These are phyloP conservation scores for Neurospora tetrasperma DNA, from an alignment of 495 filamentous ascomycete species.

Conservation along the genomic window DNA sequence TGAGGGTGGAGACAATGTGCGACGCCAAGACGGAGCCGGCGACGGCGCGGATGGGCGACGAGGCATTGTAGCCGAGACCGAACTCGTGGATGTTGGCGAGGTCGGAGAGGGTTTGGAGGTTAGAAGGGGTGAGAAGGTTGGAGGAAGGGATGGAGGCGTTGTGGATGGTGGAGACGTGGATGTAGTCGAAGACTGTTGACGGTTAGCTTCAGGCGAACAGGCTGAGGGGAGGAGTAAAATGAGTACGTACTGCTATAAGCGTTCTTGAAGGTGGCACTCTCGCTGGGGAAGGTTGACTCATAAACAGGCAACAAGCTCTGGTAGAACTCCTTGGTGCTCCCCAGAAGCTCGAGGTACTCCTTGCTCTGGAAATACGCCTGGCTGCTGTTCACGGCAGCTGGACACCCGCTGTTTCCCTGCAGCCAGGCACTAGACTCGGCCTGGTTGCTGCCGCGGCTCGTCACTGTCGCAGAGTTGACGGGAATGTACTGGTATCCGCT, in stretches of 20 bases:
- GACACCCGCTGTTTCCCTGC: conserved; percentile 49
- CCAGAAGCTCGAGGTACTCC: conserved; percentile 41
- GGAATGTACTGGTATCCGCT: conserved; percentile 65
- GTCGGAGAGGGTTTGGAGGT: conserved; percentile 47
- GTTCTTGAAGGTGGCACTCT: conserved; percentile 54
- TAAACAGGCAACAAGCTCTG: conserved; percentile 49
- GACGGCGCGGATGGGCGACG: conserved; percentile 39
- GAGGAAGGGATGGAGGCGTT: conserved; percentile 47
- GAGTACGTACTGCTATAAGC: conserved; percentile 48
- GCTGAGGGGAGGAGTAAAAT: not conserved
- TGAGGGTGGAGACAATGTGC: conserved; percentile 53
- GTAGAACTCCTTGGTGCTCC: conserved; percentile 56
- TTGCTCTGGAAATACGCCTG: conserved; percentile 59
- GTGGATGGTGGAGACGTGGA: conserved; percentile 65
- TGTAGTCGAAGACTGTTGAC: conserved; percentile 55
- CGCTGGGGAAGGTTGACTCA: conserved; percentile 44
- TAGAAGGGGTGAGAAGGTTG: conserved; percentile 38
- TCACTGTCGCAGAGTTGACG: conserved; percentile 39
- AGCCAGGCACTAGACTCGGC: conserved; percentile 52
- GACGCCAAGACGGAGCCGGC: conserved; percentile 51
- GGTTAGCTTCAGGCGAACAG: conserved; percentile 12
- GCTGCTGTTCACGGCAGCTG: conserved; percentile 53
- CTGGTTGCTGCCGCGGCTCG: conserved; percentile 29
- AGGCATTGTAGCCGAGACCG: conserved; percentile 47
- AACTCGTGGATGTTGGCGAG: conserved; percentile 60